Conservation (phyloP, 2,329 filamentous ascomycete genomes). For the Cryphonectria nitschkei region DNA sequence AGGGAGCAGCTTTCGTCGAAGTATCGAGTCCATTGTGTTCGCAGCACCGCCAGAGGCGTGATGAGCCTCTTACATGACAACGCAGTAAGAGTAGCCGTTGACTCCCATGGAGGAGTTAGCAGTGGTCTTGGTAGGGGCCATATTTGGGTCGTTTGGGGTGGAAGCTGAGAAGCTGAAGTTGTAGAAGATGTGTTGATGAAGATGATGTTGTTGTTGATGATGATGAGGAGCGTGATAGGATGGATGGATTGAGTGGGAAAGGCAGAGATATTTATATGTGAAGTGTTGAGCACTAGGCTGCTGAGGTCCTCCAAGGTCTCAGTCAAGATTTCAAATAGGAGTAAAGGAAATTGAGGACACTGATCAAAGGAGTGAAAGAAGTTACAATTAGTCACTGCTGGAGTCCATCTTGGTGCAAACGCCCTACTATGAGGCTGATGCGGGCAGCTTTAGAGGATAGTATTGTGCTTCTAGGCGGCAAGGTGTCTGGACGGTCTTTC, state of each 20-base stretch:
- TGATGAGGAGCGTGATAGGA: background rate
- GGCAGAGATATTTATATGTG: background rate
- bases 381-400: background rate
- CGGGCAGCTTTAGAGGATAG: background rate
- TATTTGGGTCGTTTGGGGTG: slow-evolving; percentile 34
- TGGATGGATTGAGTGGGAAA: background rate
- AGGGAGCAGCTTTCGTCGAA: background rate
- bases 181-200: background rate
- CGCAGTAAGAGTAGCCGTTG: slow-evolving; percentile 37
- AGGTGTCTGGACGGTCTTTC: background rate
- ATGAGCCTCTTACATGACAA: slow-evolving; percentile 38
- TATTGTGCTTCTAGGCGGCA: background rate
- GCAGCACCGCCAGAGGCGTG: slow-evolving; percentile 9
- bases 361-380: background rate
- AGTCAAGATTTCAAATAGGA: background rate
- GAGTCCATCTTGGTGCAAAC: background rate
- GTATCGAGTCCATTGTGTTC: background rate
- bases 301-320: background rate
- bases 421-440: background rate
- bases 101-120: slow-evolving; percentile 36
- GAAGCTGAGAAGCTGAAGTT: slow-evolving; percentile 5
- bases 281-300: too few relatives aligned
- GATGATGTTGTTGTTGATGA: background rate
- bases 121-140: slow-evolving; percentile 36
- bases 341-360: background rate